phyloP scores from a whole-genome alignment of 106 monocot genomes.

The Apostasia ramifera region DNA sequence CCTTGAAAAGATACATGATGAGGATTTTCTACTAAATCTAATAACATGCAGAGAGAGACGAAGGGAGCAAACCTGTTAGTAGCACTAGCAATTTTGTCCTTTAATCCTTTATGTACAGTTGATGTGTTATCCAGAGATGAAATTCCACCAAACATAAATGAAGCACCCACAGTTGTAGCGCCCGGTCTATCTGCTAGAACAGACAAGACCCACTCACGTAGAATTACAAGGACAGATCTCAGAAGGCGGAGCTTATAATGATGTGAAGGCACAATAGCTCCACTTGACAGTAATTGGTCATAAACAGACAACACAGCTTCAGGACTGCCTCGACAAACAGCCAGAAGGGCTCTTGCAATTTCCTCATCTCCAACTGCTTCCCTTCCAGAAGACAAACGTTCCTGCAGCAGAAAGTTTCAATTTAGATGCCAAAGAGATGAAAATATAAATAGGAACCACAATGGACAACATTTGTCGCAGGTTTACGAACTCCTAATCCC shows the following conservation, averaged over 20 bases:
- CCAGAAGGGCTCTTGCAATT: slow-evolving; percentile 87
- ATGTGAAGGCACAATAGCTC: slow-evolving; percentile 59
- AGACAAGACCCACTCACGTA: slow-evolving; percentile 84
- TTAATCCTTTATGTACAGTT: slow-evolving; percentile 46
- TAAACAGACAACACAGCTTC: slow-evolving; percentile 73
- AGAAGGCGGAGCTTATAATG: slow-evolving; percentile 68
- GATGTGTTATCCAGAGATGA: slow-evolving; percentile 26
- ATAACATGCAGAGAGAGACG: not conserved
- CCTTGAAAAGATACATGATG: too few species aligned
- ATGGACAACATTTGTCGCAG: too few species aligned
- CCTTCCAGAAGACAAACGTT: slow-evolving; percentile 47
- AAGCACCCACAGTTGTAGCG: slow-evolving; percentile 36
- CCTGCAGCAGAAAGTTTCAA: slow-evolving; percentile 31
- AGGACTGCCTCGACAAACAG: slow-evolving; percentile 62
- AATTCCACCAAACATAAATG: slow-evolving; percentile 35
- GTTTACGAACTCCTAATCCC: too few species aligned
- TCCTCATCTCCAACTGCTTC: slow-evolving; percentile 92
- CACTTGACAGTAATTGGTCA: slow-evolving; percentile 75
- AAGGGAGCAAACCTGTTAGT: slow-evolving; percentile 60
- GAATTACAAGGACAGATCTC: slow-evolving; percentile 62
- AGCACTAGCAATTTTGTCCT: slow-evolving; percentile 80
- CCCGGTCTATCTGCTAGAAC: slow-evolving; percentile 35
- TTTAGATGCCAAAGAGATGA: not conserved
- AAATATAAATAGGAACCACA: too few species aligned
- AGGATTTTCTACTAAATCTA: too few species aligned